Evolutionary conservation across 768 basidiomycete species (phyloP).

Genomic region (Termitomyces sp.): DNA sequence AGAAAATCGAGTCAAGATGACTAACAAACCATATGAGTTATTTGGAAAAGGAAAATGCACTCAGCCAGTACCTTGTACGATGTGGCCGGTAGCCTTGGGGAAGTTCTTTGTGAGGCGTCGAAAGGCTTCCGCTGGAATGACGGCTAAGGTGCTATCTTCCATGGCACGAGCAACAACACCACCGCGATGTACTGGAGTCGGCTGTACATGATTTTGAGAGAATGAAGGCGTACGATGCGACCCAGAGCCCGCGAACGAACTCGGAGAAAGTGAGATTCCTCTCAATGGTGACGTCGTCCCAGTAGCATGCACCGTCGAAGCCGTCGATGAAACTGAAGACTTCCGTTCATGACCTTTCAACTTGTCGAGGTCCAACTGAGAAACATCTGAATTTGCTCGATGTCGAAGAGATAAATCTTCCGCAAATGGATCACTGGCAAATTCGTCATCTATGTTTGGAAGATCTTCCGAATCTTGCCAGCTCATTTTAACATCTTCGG

Average conservation of each 20-base stretch:
- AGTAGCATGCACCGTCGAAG: constrained; percentile 61
- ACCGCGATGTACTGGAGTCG: constrained; percentile 49
- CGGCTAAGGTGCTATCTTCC: constrained; percentile 94
- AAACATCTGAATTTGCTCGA: constrained; percentile 62
- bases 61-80: constrained; percentile 71
- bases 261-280: constrained; percentile 24
- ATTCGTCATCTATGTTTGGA: constrained; percentile 26
- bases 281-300: constrained; percentile 25
- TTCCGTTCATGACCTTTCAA: constrained; percentile 36
- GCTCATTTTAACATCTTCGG: constrained; percentile 87
- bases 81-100: constrained; percentile 95
- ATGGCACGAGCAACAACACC: constrained; percentile 90
- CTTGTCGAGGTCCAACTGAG: constrained; percentile 48
- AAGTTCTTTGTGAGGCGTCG: constrained; percentile 91
- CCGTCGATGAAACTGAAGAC: constrained; percentile 60
- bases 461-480: constrained; percentile 70
- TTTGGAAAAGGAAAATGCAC: not conserved
- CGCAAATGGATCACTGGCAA: constrained; percentile 16
- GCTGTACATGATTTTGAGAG: constrained; percentile 13
- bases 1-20: constrained; percentile 93
- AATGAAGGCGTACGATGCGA: constrained; percentile 18
- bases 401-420: constrained; percentile 20
- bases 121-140: constrained; percentile 98
- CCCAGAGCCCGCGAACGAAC: constrained; percentile 18
- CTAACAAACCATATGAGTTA: constrained; percentile 26